Evolutionary conservation across 805 yeast species (phyloP).

Genomic region (Sugiyamaella chiloensis): DNA sequence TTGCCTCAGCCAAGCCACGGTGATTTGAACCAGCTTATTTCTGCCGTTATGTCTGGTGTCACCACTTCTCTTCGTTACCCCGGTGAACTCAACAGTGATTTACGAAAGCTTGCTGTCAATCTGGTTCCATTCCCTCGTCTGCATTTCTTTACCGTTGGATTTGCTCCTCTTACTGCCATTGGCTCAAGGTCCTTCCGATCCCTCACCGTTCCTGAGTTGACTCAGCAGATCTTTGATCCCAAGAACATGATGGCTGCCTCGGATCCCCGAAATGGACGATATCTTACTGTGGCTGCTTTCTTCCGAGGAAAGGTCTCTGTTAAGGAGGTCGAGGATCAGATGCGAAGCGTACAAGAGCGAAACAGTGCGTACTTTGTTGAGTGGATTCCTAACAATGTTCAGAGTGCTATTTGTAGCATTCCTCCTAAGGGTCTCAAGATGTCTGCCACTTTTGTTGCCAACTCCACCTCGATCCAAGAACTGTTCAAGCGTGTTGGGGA

Average conservation of each 20-base stretch:
- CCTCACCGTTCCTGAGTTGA: slow-evolving; percentile 82
- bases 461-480: slow-evolving; percentile 90
- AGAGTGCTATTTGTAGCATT: slow-evolving; percentile 88
- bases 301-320: slow-evolving; percentile 91
- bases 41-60: slow-evolving; percentile 92
- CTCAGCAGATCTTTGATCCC: slow-evolving; percentile 90
- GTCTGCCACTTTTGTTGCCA: slow-evolving; percentile 91
- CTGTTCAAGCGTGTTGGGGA: slow-evolving; percentile 84
- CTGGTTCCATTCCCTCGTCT: slow-evolving; percentile 93
- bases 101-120: slow-evolving; percentile 90
- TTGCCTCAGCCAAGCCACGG: slow-evolving; percentile 72
- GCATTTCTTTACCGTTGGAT: slow-evolving; percentile 94
- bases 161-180: slow-evolving; percentile 83
- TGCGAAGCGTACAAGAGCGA: slow-evolving; percentile 78
- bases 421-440: slow-evolving; percentile 82
- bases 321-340: slow-evolving; percentile 92
- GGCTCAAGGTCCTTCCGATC: slow-evolving; percentile 81
- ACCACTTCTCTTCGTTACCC: slow-evolving; percentile 93
- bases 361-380: slow-evolving; percentile 84
- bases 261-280: slow-evolving; percentile 86
- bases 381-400: slow-evolving; percentile 95
- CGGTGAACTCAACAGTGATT: slow-evolving; percentile 89
- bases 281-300: slow-evolving; percentile 89
- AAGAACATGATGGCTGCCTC: slow-evolving; percentile 96
- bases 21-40: slow-evolving; percentile 78